Percentiles rank a stretch among this genome's conserved stretches.
Conservation (phyloP, 169 alveolate genomes). For the Plasmodium inui region DNA sequence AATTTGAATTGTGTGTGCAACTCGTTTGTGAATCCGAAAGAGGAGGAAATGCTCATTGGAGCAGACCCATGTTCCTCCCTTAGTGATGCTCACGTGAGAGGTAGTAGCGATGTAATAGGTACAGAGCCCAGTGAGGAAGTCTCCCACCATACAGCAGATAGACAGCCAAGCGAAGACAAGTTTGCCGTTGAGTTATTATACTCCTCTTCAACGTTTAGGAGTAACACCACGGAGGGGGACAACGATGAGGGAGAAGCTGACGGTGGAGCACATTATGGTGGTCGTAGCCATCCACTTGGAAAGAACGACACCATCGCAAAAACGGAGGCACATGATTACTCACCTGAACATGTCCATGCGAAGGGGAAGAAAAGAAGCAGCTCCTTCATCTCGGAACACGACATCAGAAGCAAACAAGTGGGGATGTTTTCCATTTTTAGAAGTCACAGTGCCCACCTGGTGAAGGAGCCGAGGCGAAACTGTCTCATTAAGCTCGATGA, state of each 20-base stretch:
- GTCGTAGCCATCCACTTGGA: background rate
- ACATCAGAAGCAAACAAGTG: background rate
- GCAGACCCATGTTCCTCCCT: background rate
- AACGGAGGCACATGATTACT: background rate
- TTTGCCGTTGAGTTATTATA: background rate
- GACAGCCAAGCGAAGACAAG: background rate
- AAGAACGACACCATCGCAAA: background rate
- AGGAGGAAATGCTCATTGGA: background rate
- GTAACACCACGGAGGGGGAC: background rate
- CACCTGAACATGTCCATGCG: slow-evolving; percentile 1
- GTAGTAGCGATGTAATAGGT: background rate
- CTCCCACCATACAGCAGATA: background rate
- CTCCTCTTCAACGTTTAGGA: background rate
- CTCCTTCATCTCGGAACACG: background rate
- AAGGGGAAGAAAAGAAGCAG: background rate
- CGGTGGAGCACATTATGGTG: background rate
- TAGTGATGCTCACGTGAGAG: background rate
- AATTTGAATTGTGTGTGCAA: background rate
- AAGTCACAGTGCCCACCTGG: background rate
- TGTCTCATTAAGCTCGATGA: background rate
- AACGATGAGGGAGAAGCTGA: background rate
- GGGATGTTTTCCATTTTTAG: background rate
- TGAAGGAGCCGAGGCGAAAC: background rate
- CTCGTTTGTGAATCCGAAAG: background rate
- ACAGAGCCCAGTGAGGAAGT: background rate